A percentile compares a stretch with the other conserved stretches of the same genome.
Conservation (phyloP, 2,329 filamentous ascomycete species). For the Fusarium torulosum region DNA sequence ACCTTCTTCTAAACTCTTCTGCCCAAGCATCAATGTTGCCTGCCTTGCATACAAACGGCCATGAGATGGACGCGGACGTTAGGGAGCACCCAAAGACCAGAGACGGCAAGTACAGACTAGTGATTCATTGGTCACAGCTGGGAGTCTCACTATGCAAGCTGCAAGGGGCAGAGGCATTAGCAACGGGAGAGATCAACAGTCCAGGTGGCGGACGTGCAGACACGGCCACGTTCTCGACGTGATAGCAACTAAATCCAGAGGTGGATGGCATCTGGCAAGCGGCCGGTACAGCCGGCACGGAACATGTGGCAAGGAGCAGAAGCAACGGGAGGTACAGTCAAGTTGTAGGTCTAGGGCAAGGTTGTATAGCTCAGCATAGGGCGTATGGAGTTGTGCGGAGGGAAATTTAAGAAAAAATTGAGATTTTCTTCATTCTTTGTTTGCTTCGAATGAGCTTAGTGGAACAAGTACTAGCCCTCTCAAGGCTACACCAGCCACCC, state of each 20-base stretch:
- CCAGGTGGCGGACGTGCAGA: conserved; percentile 29
- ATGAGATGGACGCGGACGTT: conserved; percentile 22
- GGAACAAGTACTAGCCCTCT: conserved; percentile 12
- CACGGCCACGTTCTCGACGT: conserved; percentile 5
- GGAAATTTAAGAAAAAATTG: conserved; percentile 31
- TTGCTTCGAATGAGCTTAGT: neutral
- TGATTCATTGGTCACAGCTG: conserved; percentile 21
- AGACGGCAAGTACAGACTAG: conserved; percentile 14
- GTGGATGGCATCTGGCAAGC: conserved; percentile 30
- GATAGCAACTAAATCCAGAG: conserved; percentile 7
- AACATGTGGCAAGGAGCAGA: conserved; percentile 19
- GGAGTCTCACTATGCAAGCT: conserved; percentile 43
- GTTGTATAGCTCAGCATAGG: conserved; percentile 42
- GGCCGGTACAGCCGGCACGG: conserved; percentile 1
- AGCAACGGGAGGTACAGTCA: conserved; percentile 7
- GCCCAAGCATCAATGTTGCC: conserved; percentile 16
- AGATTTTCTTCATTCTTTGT: conserved; percentile 27
- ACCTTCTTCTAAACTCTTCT: conserved; percentile 5
- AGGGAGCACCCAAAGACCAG: conserved; percentile 14
- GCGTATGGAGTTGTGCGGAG: conserved; percentile 40
- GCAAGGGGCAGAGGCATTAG: conserved; percentile 41
- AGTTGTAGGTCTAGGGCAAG: conserved; percentile 34
- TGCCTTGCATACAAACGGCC: neutral
- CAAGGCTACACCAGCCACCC: conserved; percentile 15
- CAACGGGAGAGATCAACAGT: conserved; percentile 22